Evolutionary conservation across 805 yeast genomes (phyloP).

Genomic region (Zygoascus tannicola): DNA sequence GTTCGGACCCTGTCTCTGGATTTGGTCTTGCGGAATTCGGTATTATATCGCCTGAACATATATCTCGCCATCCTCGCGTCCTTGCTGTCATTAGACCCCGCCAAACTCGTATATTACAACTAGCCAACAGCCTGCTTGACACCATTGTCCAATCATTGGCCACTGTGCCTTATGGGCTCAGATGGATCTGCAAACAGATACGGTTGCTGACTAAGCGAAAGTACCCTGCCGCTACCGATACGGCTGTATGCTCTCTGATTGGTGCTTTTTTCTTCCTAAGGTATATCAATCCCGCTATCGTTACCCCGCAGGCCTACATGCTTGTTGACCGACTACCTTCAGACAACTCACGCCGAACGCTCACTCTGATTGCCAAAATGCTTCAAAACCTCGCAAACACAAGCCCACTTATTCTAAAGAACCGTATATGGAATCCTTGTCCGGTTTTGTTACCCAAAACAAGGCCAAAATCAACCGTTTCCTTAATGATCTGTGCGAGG

Average conservation of each 20-base stretch:
- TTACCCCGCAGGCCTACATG: constrained; percentile 63
- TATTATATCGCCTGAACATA: constrained; percentile 24
- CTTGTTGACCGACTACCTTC: constrained; percentile 30
- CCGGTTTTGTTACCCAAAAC: constrained; percentile 24
- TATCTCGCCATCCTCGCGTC: constrained; percentile 24
- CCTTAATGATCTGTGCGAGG: constrained; percentile 30
- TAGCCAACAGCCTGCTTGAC: constrained; percentile 33
- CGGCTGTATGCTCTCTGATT: constrained; percentile 36
- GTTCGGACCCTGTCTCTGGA: not conserved
- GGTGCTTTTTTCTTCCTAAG: constrained; percentile 82
- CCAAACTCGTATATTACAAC: constrained; percentile 15
- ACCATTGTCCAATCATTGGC: constrained; percentile 47
- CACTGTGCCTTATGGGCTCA: constrained; percentile 60
- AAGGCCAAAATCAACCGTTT: constrained; percentile 24
- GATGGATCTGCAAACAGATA: constrained; percentile 60
- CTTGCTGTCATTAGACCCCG: constrained; percentile 24
- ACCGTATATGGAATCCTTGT: constrained; percentile 24
- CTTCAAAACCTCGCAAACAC: constrained; percentile 82
- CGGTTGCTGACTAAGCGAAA: constrained; percentile 44
- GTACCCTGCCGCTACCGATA: constrained; percentile 47
- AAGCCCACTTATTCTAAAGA: constrained; percentile 59
- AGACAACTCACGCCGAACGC: constrained; percentile 46
- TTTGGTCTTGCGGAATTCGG: constrained; percentile 10
- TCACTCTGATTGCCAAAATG: constrained; percentile 72
- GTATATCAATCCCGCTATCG: constrained; percentile 80